A percentile compares a stretch with the other conserved stretches of the same genome.
phyloP scores from a whole-genome alignment of 768 basidiomycete species.

The Porphyrellus cyaneotinctus region DNA sequence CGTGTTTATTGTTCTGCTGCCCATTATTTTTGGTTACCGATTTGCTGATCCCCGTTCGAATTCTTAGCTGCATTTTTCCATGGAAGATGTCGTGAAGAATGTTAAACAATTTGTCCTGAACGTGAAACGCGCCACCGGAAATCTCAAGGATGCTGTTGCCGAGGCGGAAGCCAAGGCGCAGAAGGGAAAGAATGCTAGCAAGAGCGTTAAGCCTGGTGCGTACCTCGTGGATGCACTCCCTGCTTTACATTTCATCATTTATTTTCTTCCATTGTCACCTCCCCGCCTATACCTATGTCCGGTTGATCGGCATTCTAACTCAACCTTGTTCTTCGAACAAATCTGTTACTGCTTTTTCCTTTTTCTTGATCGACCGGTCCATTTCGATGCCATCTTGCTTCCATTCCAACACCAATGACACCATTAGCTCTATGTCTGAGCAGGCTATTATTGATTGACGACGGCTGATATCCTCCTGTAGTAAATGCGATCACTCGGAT shows the following conservation, averaged over 20 bases:
- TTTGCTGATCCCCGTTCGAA: slow-evolving; percentile 3
- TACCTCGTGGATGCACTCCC: slow-evolving; percentile 1
- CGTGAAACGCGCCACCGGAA: slow-evolving; percentile 73
- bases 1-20: neutral
- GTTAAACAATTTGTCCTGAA: slow-evolving; percentile 69
- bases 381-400: neutral
- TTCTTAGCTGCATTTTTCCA: slow-evolving; percentile 65
- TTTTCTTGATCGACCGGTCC: slow-evolving; percentile 1
- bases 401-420: slow-evolving; percentile 11
- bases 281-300: neutral
- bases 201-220: slow-evolving; percentile 45
- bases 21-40: neutral
- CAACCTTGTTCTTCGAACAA: neutral
- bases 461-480: slow-evolving; percentile 25
- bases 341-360: neutral
- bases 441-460: slow-evolving; percentile 4
- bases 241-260: neutral
- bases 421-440: slow-evolving; percentile 1
- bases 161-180: slow-evolving; percentile 39
- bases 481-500: slow-evolving; percentile 78
- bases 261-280: neutral
- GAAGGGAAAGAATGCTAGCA: slow-evolving; percentile 32
- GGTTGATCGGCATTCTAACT: neutral
- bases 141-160: slow-evolving; percentile 47
- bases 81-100: slow-evolving; percentile 76